Evolutionary conservation across 768 basidiomycete genomes (phyloP).

Genomic region (Termitomyces titanicus): DNA sequence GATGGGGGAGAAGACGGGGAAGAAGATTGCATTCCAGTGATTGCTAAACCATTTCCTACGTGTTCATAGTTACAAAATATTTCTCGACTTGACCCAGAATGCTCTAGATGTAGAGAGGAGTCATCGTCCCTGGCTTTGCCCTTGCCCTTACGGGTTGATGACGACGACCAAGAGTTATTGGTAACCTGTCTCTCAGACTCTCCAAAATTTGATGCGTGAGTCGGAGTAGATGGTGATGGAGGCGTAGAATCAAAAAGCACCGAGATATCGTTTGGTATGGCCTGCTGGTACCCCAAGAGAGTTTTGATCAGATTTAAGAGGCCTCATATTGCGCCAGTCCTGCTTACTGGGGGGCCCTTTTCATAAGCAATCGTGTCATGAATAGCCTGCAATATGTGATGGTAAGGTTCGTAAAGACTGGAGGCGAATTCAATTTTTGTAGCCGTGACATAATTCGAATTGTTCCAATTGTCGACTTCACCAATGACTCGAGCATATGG

Average conservation of each 20-base stretch:
- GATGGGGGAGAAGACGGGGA: not conserved
- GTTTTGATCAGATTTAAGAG: not conserved
- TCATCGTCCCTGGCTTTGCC: not conserved
- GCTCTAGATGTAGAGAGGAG: not conserved
- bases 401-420: not conserved
- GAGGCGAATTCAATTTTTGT: not conserved
- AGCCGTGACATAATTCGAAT: not conserved
- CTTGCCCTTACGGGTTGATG: not conserved
- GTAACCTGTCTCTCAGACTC: not conserved
- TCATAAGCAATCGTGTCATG: not conserved
- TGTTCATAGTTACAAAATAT: not conserved
- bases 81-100: not conserved
- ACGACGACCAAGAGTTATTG: not conserved
- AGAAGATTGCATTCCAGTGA: not conserved
- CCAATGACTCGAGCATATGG: constrained; percentile 4
- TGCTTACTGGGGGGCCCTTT: not conserved
- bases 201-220: not conserved
- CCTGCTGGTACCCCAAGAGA: not conserved
- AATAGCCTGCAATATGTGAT: constrained; percentile 1
- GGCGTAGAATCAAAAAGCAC: not conserved
- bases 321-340: not conserved
- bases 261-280: not conserved
- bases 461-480: not conserved
- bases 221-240: not conserved
- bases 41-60: not conserved